Conservation (phyloP, 1,284 basidiomycete species). For the Apiotrichum brassicae region DNA sequence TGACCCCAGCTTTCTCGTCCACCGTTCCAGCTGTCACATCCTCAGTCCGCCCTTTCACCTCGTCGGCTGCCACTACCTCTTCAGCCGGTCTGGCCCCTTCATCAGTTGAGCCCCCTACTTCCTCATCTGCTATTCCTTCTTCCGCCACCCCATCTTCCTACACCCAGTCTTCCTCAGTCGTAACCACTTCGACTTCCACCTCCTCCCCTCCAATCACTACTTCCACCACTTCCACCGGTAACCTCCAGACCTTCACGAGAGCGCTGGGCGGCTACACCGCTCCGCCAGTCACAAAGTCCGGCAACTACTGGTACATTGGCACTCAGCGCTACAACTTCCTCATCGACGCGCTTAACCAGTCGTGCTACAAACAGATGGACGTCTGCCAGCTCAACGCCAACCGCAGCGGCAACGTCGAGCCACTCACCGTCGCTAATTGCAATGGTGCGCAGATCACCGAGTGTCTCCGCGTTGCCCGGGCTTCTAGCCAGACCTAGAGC, state of each 20-base stretch:
- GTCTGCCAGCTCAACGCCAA: conserved; percentile 23
- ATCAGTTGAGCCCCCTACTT: conserved; percentile 20
- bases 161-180: neutral
- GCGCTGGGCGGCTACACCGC: conserved; percentile 25
- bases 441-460: conserved; percentile 7
- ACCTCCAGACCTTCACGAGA: conserved; percentile 27
- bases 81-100: conserved; percentile 25
- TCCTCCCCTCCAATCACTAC: neutral
- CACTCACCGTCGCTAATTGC: conserved; percentile 23
- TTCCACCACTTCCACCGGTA: conserved; percentile 8
- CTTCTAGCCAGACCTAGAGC: neutral
- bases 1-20: neutral
- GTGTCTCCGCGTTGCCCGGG: neutral
- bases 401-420: conserved; percentile 17
- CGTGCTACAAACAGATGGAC: conserved; percentile 28
- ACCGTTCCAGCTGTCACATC: conserved; percentile 23
- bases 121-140: neutral
- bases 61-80: conserved; percentile 4
- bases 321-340: conserved; percentile 22
- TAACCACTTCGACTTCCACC: neutral
- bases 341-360: conserved; percentile 21
- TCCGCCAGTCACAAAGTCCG: conserved; percentile 18
- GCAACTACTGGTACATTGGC: conserved; percentile 5
- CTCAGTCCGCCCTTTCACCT: neutral
- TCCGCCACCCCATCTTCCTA: neutral